A percentile compares a stretch with the other conserved stretches of the same genome.
These are phyloP conservation scores for Aspergillus sclerotialis DNA, from an alignment of 2,329 filamentous ascomycete genomes.

Conservation along the genomic window DNA sequence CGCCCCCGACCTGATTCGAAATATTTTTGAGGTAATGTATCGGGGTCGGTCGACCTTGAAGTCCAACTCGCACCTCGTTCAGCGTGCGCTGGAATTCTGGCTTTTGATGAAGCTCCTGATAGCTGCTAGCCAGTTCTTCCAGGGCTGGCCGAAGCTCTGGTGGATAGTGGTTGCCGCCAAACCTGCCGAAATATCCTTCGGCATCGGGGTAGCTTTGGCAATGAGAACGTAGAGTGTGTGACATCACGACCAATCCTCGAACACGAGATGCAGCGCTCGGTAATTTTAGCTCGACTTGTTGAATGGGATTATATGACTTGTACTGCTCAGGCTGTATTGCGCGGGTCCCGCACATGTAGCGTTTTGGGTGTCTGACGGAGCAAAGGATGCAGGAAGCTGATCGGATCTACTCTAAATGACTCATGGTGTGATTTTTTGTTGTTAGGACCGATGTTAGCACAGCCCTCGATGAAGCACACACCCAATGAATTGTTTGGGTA, in stretches of 20 bases:
- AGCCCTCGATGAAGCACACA: too few species aligned
- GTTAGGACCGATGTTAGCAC: too few species aligned
- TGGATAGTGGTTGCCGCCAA: constrained; percentile 10
- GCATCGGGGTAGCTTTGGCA: constrained; percentile 5
- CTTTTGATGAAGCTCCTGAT: constrained; percentile 7
- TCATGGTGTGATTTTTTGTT: too few species aligned
- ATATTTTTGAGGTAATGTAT: constrained; percentile 50
- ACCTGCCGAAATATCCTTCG: constrained; percentile 1
- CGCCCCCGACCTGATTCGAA: constrained; percentile 65
- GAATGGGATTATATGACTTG: too few species aligned
- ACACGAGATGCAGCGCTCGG: not conserved
- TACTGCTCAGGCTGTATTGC: too few species aligned
- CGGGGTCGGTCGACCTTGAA: constrained; percentile 27
- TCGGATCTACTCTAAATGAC: too few species aligned
- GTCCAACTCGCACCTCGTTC: constrained; percentile 6
- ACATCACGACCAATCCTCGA: not conserved
- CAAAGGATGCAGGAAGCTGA: too few species aligned
- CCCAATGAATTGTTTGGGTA: too few species aligned
- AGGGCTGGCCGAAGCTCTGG: constrained; percentile 8
- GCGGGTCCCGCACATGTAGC: too few species aligned
- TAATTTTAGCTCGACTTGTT: not conserved
- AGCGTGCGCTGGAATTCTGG: constrained; percentile 9
- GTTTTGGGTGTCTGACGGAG: too few species aligned
- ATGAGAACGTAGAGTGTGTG: constrained; percentile 1
- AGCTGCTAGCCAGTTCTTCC: constrained; percentile 8